Conservation (phyloP, 176 grass and related monocot genomes). For the Hordeum vulgare region DNA sequence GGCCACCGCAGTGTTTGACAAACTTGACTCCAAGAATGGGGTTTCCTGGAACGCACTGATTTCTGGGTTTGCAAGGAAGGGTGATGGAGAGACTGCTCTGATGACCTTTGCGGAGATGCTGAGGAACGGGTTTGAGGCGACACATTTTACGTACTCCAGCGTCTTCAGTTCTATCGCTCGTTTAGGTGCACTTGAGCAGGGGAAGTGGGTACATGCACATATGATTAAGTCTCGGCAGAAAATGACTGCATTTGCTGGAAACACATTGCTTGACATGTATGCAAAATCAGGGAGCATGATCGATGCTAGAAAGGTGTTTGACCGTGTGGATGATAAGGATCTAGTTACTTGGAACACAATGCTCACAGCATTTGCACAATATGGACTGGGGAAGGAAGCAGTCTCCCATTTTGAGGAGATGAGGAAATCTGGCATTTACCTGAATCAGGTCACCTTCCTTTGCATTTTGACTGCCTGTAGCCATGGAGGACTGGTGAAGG, state of each 20-base stretch:
- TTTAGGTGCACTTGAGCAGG: slow-evolving; percentile 57
- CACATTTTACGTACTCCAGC: slow-evolving; percentile 63
- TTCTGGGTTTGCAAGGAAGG: slow-evolving; percentile 50
- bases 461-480: slow-evolving; percentile 60
- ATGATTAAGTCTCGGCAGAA: slow-evolving; percentile 61
- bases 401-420: slow-evolving; percentile 52
- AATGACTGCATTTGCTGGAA: slow-evolving; percentile 44
- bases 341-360: slow-evolving; percentile 70
- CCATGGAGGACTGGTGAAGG: slow-evolving; percentile 55
- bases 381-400: slow-evolving; percentile 50
- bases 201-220: slow-evolving; percentile 71
- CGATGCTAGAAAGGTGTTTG: slow-evolving; percentile 59
- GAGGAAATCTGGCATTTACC: slow-evolving; percentile 42
- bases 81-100: slow-evolving; percentile 35
- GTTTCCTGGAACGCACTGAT: slow-evolving; percentile 71
- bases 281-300: slow-evolving; percentile 59
- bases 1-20: slow-evolving; percentile 41
- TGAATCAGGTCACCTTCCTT: slow-evolving; percentile 58
- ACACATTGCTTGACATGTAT: slow-evolving; percentile 70
- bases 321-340: slow-evolving; percentile 47
- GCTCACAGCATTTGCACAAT: slow-evolving; percentile 55
- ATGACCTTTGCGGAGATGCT: slow-evolving; percentile 53
- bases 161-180: slow-evolving; percentile 47
- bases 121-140: slow-evolving; percentile 37
- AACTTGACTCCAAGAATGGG: slow-evolving; percentile 48